Evolutionary conservation across 2,329 filamentous ascomycete species (phyloP).

Genomic region (Plectosphaerella cucumerina): DNA sequence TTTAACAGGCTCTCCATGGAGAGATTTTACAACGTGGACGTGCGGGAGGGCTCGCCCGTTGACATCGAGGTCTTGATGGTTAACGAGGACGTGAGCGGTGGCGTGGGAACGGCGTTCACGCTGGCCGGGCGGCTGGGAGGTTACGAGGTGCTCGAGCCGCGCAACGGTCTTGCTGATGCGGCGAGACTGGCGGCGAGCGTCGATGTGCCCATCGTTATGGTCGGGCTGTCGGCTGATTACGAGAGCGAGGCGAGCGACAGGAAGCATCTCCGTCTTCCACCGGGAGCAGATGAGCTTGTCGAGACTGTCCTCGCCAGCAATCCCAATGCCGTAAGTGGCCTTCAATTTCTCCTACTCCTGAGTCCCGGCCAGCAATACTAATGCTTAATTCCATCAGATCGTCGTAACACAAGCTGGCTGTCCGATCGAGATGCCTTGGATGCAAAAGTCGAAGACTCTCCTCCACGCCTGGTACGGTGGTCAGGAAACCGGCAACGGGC

Average conservation of each 20-base stretch:
- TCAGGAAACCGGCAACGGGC: slow-evolving; percentile 79
- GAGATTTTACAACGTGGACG: slow-evolving; percentile 4
- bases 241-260: slow-evolving; percentile 71
- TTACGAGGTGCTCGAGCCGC: slow-evolving; percentile 48
- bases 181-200: slow-evolving; percentile 41
- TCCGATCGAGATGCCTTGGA: slow-evolving; percentile 69
- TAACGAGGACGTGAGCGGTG: slow-evolving; percentile 15
- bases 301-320: slow-evolving; percentile 61
- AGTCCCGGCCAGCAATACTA: background rate
- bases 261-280: slow-evolving; percentile 59
- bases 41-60: slow-evolving; percentile 3
- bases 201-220: slow-evolving; percentile 50
- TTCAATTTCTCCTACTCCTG: background rate
- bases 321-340: slow-evolving; percentile 49
- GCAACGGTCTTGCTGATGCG: slow-evolving; percentile 8
- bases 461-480: slow-evolving; percentile 83
- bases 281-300: slow-evolving; percentile 64
- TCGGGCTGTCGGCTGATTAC: slow-evolving; percentile 64
- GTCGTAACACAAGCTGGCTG: slow-evolving; percentile 78
- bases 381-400: slow-evolving; percentile 19
- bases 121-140: slow-evolving; percentile 47
- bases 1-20: slow-evolving; percentile 14
- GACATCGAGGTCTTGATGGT: slow-evolving; percentile 9
- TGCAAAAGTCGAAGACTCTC: slow-evolving; percentile 50
- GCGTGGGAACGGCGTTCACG: slow-evolving; percentile 15